A percentile compares a stretch with the other conserved stretches of the same genome.
Evolutionary conservation across 805 yeast genomes (phyloP).

Genomic region (Teunomyces atbi): DNA sequence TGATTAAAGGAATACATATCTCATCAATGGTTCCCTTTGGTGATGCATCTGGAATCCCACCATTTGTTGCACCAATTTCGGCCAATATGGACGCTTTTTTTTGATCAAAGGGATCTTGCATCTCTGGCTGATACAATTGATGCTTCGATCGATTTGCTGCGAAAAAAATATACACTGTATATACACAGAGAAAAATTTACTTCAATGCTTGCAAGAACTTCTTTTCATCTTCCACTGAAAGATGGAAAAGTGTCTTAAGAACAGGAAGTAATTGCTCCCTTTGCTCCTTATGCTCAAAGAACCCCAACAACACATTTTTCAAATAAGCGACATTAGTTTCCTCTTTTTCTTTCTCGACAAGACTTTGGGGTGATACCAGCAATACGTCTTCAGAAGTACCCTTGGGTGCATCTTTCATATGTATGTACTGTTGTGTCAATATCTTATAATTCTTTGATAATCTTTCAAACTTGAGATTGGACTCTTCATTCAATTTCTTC

Average conservation of each 20-base stretch:
- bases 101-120: conserved; percentile 61
- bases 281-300: conserved; percentile 90
- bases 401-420: conserved; percentile 19
- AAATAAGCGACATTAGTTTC: conserved; percentile 64
- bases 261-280: conserved; percentile 84
- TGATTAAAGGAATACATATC: conserved; percentile 68
- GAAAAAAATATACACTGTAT: conserved; percentile 1
- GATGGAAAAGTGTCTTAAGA: conserved; percentile 66
- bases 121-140: conserved; percentile 8
- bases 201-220: conserved; percentile 60
- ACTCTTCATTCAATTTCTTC: conserved; percentile 63
- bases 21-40: conserved; percentile 88
- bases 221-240: conserved; percentile 70
- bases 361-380: conserved; percentile 19
- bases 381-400: conserved; percentile 11
- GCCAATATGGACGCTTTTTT: conserved; percentile 54
- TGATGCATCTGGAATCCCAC: conserved; percentile 58
- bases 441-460: conserved; percentile 67
- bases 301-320: conserved; percentile 88
- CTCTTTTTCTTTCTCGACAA: neutral
- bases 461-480: conserved; percentile 64
- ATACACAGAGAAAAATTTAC: conserved; percentile 10
- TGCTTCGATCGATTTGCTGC: neutral
- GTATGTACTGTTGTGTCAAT: conserved; percentile 56
- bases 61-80: conserved; percentile 48